phyloP scores from a whole-genome alignment of 106 monocot species.

The Apostasia ramifera region DNA sequence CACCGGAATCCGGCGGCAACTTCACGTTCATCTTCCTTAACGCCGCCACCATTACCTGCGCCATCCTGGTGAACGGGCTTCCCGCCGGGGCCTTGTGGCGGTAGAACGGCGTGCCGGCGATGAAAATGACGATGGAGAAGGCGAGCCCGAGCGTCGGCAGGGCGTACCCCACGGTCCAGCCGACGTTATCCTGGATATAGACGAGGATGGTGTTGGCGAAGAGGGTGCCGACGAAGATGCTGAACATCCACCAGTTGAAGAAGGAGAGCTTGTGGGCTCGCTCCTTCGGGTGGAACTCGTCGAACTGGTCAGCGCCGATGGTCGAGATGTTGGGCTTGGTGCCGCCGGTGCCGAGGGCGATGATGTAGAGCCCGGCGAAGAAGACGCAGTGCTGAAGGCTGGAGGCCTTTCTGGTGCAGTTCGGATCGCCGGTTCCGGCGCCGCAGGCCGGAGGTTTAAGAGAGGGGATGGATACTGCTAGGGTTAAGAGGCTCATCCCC shows the following conservation, averaged over 20 bases:
- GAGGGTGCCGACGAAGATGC: constrained; percentile 24
- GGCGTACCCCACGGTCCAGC: constrained; percentile 30
- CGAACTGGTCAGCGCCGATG: constrained; percentile 38
- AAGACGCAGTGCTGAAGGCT: constrained; percentile 20
- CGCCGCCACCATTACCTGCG: too few relatives aligned
- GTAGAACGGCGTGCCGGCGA: constrained; percentile 23
- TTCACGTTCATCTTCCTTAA: too few relatives aligned
- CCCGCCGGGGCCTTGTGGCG: constrained; percentile 10
- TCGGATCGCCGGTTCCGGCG: background rate
- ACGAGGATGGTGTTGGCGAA: constrained; percentile 25
- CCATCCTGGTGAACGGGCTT: too few relatives aligned
- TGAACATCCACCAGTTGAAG: constrained; percentile 48
- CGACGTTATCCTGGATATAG: constrained; percentile 25
- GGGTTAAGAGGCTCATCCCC: constrained; percentile 28
- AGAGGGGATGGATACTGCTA: constrained; percentile 13
- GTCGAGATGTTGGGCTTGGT: constrained; percentile 35
- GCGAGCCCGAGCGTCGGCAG: constrained; percentile 17
- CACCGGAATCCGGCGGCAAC: too few relatives aligned
- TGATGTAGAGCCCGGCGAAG: constrained; percentile 22
- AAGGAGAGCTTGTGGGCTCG: constrained; percentile 32
- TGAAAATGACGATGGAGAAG: constrained; percentile 19
- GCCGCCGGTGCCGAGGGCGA: constrained; percentile 25
- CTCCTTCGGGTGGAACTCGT: constrained; percentile 27
- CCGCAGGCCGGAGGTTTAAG: constrained; percentile 23
- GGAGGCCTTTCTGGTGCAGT: constrained; percentile 13